phyloP scores from a whole-genome alignment of 805 yeast genomes.

The Limtongozyma cylindracea region DNA sequence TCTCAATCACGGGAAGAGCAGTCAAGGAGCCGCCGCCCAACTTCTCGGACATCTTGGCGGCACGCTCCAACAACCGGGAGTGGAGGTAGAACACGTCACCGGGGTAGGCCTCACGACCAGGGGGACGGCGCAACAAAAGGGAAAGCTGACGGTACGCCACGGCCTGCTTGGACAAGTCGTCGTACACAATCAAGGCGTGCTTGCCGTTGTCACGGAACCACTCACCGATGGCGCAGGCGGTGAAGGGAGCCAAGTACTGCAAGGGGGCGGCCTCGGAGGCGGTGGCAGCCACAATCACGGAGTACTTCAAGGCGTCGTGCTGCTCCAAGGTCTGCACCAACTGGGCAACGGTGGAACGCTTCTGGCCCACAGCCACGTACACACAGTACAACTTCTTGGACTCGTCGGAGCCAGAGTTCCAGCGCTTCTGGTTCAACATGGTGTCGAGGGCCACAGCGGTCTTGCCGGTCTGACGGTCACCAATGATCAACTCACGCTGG shows the following conservation, averaged over 20 bases:
- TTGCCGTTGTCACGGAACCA: conserved; percentile 99
- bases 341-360: conserved; percentile 99
- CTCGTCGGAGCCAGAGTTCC: conserved; percentile 92
- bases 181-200: conserved; percentile 92
- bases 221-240: conserved; percentile 98
- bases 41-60: conserved; percentile 85
- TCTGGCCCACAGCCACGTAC: conserved; percentile 99
- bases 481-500: conserved; percentile 99
- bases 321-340: conserved; percentile 97
- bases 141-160: conserved; percentile 99
- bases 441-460: conserved; percentile 98
- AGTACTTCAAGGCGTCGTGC: conserved; percentile 91
- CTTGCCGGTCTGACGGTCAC: conserved; percentile 99
- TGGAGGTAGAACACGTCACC: conserved; percentile 94
- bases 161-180: conserved; percentile 97
- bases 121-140: conserved; percentile 88
- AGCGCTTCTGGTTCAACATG: conserved; percentile 96
- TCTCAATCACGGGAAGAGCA: conserved; percentile 89
- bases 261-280: conserved; percentile 99
- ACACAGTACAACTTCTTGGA: conserved; percentile 97
- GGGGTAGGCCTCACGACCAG: conserved; percentile 93
- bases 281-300: conserved; percentile 97
- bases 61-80: conserved; percentile 89
- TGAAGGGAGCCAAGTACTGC: conserved; percentile 99
- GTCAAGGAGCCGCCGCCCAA: conserved; percentile 88